Conservation (phyloP, 2,329 filamentous ascomycete genomes). For the Neofusicoccum kwambonambiense region DNA sequence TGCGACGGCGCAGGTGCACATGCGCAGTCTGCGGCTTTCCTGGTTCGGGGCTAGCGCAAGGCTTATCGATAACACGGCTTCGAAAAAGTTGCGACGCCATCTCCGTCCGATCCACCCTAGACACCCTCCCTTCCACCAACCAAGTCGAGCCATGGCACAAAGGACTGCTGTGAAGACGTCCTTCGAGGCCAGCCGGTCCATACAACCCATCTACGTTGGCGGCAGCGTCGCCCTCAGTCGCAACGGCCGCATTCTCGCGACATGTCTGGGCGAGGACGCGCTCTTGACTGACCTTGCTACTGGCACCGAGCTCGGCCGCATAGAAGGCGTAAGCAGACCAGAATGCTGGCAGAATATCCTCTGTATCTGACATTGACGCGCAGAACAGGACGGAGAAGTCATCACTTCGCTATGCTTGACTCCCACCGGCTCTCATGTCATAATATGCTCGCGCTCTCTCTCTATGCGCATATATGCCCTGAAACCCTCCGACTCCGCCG, state of each 20-base stretch:
- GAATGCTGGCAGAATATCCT: background rate
- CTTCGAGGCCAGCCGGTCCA: conserved; percentile 77
- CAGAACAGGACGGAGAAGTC: conserved; percentile 57
- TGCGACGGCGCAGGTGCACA: background rate
- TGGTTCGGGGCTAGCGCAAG: background rate
- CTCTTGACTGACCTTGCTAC: conserved; percentile 81
- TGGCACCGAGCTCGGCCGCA: conserved; percentile 75
- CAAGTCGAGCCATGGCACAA: conserved; percentile 46
- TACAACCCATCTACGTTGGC: conserved; percentile 92
- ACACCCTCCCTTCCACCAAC: background rate
- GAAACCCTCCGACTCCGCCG: conserved; percentile 54
- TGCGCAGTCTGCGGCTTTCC: background rate
- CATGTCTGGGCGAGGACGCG: conserved; percentile 88
- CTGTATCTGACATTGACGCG: conserved; percentile 41
- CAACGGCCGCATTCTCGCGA: conserved; percentile 78
- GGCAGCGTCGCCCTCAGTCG: conserved; percentile 82
- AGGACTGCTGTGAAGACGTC: conserved; percentile 72
- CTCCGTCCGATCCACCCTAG: background rate
- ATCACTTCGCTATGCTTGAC: conserved; percentile 81
- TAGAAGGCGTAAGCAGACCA: conserved; percentile 73
- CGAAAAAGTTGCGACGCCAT: conserved; percentile 16
- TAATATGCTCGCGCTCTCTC: conserved; percentile 90
- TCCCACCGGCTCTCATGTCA: conserved; percentile 80
- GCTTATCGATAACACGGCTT: conserved; percentile 3
- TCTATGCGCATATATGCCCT: conserved; percentile 91